Evolutionary conservation across 2,329 filamentous ascomycete species (phyloP).

Genomic region (Scedosporium minutisporum): DNA sequence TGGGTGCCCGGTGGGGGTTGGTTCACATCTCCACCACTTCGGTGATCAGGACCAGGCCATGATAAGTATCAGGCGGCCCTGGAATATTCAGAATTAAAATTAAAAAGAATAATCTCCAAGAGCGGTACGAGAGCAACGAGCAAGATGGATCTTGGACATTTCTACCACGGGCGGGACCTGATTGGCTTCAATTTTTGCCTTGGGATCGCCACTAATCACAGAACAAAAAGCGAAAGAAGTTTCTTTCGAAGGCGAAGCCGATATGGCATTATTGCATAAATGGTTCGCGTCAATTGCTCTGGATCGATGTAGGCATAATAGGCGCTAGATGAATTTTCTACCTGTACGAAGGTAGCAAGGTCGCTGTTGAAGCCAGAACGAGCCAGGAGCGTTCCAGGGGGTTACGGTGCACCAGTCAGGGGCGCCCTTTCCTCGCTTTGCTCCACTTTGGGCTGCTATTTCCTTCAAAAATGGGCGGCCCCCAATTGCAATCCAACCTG

Average conservation of each 20-base stretch:
- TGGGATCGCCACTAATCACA: neutral
- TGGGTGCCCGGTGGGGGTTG: no score
- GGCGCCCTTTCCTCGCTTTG: conserved; percentile 7
- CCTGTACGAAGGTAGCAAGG: neutral
- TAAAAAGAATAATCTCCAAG: no score
- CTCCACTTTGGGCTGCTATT: conserved; percentile 10
- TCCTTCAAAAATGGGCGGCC: conserved; percentile 5
- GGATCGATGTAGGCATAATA: neutral
- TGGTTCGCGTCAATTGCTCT: neutral
- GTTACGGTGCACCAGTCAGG: conserved; percentile 3
- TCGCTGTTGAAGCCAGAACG: no score
- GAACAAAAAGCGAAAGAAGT: neutral
- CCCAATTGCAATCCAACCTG: neutral
- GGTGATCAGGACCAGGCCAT: no score
- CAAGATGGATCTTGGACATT: neutral
- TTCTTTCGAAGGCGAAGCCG: neutral
- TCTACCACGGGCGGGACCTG: neutral
- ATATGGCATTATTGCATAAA: neutral
- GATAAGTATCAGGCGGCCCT: no score
- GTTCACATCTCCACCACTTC: no score
- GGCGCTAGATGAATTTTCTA: neutral
- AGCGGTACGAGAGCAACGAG: neutral
- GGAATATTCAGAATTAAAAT: no score
- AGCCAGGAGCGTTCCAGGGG: neutral
- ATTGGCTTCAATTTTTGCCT: neutral